Base-by-base conservation (phyloP, 176 grass and related monocot species). In the Melocanna baccifera region DNA sequence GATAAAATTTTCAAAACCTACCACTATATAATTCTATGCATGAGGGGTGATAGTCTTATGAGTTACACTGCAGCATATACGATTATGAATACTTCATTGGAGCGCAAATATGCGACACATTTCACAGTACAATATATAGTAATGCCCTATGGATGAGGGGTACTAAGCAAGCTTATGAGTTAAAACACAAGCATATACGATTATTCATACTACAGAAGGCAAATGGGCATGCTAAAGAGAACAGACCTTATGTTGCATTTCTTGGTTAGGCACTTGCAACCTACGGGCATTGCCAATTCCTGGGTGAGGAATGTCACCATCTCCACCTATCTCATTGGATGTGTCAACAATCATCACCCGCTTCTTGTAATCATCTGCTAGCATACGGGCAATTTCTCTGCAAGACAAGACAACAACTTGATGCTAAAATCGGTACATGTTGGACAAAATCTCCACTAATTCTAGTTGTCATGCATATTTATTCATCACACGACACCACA, bases 281-380 rank as follows among this genome's bases (percentile, higher is more conserved):
- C 96, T 93, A 55, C 89, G 93, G 34, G 93, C 93, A 48, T 82
- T 76, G 46, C 96, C 93, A 80, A 95, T 98, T 63, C 91, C 91
- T 46, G 85, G 82, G 77, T 98, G 93, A 74, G 93, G 93, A 87
- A 95, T 95, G 73, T 98, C 96, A 75, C 93, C 96, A 78, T 98
- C 96, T 56, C 96, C 96, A 47, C 87, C 93, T 78, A 98, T 98
- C 75, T 98, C 96, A 84, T 98, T 98, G 37, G 96, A 98, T 20
- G 96, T 94, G 78, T 95, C 96, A 77, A 98, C 91, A 81, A 98
- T 98, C 83, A 98, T 92, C 29, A 98, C 91, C 45, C 89, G 70
- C 83, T 92, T 98, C 37, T 87, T 91, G 46, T 93, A 94, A 63
- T 98, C 93, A 87, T 98, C 96, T 37, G 93, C 91, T 45, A 94